Evolutionary conservation across 345 rosid species (phyloP).

Genomic region (Rhizophora apiculata): DNA sequence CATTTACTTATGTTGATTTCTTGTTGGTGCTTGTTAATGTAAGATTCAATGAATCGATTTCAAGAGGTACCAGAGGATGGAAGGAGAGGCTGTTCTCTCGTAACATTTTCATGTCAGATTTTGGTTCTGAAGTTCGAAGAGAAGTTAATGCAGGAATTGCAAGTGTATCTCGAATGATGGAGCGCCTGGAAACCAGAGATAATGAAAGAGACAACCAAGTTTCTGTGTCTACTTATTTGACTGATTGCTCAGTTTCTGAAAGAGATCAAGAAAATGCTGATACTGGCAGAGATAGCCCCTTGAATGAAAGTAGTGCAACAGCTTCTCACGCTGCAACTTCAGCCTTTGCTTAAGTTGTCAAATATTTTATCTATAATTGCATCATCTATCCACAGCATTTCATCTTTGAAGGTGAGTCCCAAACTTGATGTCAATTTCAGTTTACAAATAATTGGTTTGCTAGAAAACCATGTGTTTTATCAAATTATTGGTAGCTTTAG

Average conservation of each 20-base stretch:
- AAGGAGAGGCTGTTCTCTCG: constrained; percentile 36
- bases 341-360: constrained; percentile 28
- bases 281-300: constrained; percentile 20
- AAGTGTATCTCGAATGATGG: constrained; percentile 30
- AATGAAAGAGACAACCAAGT: constrained; percentile 21
- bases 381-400: constrained; percentile 45
- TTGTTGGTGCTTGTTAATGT: background rate
- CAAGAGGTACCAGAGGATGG: constrained; percentile 35
- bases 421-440: background rate
- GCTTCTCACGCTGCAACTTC: constrained; percentile 31
- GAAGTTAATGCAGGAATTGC: constrained; percentile 29
- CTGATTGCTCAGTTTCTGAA: constrained; percentile 27
- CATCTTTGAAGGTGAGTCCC: constrained; percentile 43
- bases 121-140: constrained; percentile 29
- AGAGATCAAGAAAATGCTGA: constrained; percentile 28
- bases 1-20: constrained; percentile 8
- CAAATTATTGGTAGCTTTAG: no score
- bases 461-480: background rate
- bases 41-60: constrained; percentile 31
- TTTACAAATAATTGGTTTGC: background rate
- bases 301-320: constrained; percentile 26
- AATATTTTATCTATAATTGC: constrained; percentile 17
- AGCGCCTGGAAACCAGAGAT: constrained; percentile 36
- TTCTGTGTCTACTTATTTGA: constrained; percentile 27
- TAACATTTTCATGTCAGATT: constrained; percentile 18